A percentile compares a stretch with the other conserved stretches of the same genome.
Evolutionary conservation across 2,329 filamentous ascomycete species (phyloP).

Genomic region (Penicillium psychrosexuale): DNA sequence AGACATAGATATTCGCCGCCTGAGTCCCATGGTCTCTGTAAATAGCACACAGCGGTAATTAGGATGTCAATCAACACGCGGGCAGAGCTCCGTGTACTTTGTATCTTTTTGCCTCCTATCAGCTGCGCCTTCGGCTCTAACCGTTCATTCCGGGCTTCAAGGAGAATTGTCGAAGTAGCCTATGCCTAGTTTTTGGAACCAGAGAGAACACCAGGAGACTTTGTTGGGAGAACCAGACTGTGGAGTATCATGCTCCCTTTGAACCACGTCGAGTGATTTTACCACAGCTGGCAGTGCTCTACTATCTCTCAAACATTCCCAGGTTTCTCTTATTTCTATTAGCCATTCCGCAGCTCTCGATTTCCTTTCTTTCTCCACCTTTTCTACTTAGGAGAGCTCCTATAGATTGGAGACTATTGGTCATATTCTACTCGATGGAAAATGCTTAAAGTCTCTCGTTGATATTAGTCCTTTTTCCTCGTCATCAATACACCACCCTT

Average conservation of each 20-base stretch:
- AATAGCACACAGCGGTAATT: slow-evolving; percentile 15
- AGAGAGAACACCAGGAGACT: slow-evolving; percentile 7
- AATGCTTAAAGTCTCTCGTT: slow-evolving; percentile 2
- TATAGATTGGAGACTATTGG: slow-evolving; percentile 1
- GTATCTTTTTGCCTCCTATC: slow-evolving; percentile 12
- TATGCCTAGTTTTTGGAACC: background rate
- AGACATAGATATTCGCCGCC: slow-evolving; percentile 12
- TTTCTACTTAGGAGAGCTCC: background rate
- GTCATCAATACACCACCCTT: background rate
- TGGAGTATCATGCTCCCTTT: slow-evolving; percentile 3
- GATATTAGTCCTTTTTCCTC: background rate
- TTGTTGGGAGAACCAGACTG: background rate
- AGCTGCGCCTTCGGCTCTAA: slow-evolving; percentile 8
- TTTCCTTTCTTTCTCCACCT: background rate
- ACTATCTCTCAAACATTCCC: background rate
- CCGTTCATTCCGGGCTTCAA: slow-evolving; percentile 16
- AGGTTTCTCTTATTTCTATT: background rate
- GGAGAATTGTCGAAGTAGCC: background rate
- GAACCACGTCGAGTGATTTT: slow-evolving; percentile 7
- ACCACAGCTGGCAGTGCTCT: no score
- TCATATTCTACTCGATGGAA: background rate
- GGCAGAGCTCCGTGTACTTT: slow-evolving; percentile 10
- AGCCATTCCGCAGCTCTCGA: background rate
- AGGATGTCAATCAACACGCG: slow-evolving; percentile 1
- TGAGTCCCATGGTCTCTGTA: slow-evolving; percentile 12